Evolutionary conservation across 2,329 filamentous ascomycete genomes (phyloP), one percentile per base, ranked within the genome.

Genomic region (Aspergillus sp.): DNA sequence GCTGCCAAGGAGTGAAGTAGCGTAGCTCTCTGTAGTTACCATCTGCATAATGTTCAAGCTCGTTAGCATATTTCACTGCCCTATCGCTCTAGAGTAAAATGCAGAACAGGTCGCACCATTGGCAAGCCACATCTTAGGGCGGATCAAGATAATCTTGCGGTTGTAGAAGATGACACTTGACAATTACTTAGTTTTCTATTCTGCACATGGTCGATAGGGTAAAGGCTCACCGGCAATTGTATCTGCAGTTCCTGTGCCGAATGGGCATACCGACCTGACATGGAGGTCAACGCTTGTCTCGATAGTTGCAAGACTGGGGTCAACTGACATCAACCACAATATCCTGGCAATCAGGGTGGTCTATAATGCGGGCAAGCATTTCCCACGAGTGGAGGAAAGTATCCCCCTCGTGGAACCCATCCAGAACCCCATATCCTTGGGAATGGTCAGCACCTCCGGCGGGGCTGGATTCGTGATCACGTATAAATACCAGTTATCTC

Each of bases 101-200:
- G 22, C 5, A 22, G 5, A 22, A 22, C 5, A 22, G 22, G 5
- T 7, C 62, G 8, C 50, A 67, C 64, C 85, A 54, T 88, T 86
- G 45, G 86, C 86, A 5, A 91, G 78, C 61, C 78, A 85, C 57
- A 89, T 76, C 70, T 90, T 91, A 0, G 87, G 87, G 10, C 88
- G 77, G 52, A 94, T 86, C 53, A 87, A 76, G 16, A 91, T 71
- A 17, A 92, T 85, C 70, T 85, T 83, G 47, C 82, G 80, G 59
- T 91, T 81, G 47, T 84, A 76, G 54, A 77, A 76, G 55, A 89
- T 79, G n/a, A 87, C 76, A 6, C 66, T 68, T 48, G 32, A 11
- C 26, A 17, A 38, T 16, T 1, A 17, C 2, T 9, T 5, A 42
- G 20, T 9, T 36, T 41, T 46, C 36, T 13, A 14, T 1, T 2